Base-by-base conservation (phyloP, 2,329 filamentous ascomycete species). In the Xylariaceae sp. region DNA sequence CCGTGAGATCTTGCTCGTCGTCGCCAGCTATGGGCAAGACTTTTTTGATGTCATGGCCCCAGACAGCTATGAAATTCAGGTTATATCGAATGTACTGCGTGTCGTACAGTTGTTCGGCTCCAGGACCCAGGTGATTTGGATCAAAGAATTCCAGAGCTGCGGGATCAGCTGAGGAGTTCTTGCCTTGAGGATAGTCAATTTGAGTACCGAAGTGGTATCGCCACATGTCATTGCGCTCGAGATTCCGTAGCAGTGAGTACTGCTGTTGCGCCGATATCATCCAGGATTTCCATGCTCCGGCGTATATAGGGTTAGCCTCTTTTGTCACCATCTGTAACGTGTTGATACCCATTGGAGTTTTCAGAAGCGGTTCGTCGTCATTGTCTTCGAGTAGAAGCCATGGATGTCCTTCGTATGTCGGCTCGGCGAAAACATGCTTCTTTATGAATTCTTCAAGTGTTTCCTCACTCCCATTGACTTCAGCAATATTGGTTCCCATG, bases 21-120 rank as follows among this genome's bases (percentile, higher is more conserved):
- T 66, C 74, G 68, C 2, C 67, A 5, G 72, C 71, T 35, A 80
- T 75, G 1, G 80, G 78, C 47, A 79, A 73, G 56, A 77, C 74
- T 13, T 68, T 68, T 18, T 75, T 73, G 41, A 81, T 77, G 64
- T 84, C 80, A 56, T 73, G 72, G 7, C 80, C 80, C 73, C 78
- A 76, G 52, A 84, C 73, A 44, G 78, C 79, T 35, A 82, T 74
- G 61, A 85, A 80, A 64, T 83, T 81, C 41, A 80, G 77, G 54
- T 79, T 82, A 64, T 82, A 76, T 37, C 80, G 74, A 57, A 74
- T 71, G 39, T 78, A 79, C 34, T 78, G 74, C 47, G 80, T 80
- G 58, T 80, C 75, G 74, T 77, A 79, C 8, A 73, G 71, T 60
- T 72, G 71, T 58, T 72, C 69, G n/a, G 63, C 68, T 1, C 69